phyloP scores from a whole-genome alignment of 495 filamentous ascomycete species.

The Trichoderma asperelloides region DNA sequence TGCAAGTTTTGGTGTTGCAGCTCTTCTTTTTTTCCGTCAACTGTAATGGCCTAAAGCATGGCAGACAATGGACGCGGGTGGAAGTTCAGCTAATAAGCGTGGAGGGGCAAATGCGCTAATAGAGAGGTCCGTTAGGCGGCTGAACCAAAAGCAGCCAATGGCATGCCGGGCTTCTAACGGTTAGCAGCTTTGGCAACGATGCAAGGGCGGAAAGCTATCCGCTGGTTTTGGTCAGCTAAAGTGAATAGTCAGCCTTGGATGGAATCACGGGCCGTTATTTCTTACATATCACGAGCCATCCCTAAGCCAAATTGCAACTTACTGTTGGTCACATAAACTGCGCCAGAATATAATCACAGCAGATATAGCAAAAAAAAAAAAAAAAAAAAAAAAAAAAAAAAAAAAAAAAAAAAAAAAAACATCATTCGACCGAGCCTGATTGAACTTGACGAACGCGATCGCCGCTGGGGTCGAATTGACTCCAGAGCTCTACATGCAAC shows the following conservation, averaged over 20 bases:
- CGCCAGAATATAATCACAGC: too few species aligned
- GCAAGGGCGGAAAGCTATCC: slow-evolving; percentile 4
- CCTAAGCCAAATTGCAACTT: too few species aligned
- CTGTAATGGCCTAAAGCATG: neutral
- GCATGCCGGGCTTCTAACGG: neutral
- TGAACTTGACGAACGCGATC: too few species aligned
- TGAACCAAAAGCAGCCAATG: neutral
- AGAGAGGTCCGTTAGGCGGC: neutral
- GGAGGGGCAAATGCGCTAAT: slow-evolving; percentile 4
- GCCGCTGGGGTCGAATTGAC: too few species aligned
- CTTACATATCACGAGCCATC: too few species aligned
- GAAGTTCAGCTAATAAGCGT: neutral
- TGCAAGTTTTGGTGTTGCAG: neutral
- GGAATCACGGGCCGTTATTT: neutral
- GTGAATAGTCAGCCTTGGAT: neutral
- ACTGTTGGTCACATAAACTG: too few species aligned
- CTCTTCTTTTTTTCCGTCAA: too few species aligned
- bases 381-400: too few species aligned
- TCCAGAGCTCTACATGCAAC: neutral
- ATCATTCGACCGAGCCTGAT: too few species aligned
- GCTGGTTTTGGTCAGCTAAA: neutral
- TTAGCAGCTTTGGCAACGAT: neutral
- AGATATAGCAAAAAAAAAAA: too few species aligned
- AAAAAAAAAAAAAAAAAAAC: too few species aligned
- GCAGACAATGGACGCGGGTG: neutral